Evolutionary conservation across 208 protist species (phyloP), one percentile per base, ranked within the genome.

Genomic region (Leishmania guyanensis): DNA sequence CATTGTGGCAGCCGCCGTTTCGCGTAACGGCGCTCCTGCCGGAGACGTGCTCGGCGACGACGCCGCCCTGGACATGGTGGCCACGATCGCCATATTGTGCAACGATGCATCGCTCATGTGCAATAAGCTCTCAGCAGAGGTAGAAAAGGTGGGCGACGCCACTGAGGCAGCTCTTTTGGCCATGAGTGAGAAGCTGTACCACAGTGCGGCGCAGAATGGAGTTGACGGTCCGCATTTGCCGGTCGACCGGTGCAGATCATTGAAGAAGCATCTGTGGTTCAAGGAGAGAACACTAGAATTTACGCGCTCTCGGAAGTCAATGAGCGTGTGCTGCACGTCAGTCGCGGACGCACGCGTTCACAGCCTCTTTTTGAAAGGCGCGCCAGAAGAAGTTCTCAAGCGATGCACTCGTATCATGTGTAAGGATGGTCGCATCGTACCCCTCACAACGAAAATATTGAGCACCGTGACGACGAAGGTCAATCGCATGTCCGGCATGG

Each of bases 341-440:
- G 65, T 75, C 14, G 43, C 73, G 0, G 72, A 84, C 48, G 6
- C 71, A 51, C 50, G 54, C 4, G 2, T 73, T 46, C 86, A 84
- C 75, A 90, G 76, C 64, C 89, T 99, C 20, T 94, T 98, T 89
- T 88, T 98, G 50, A 99, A 99, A 84, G 98, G 98, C 73, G 98
- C 98, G 0, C 93, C 98, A 17, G 98, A 99, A 82, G 88, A 95
- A 33, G 81, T 99, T 10, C 75, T 99, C 2, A 88, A 86, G 33
- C 94, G 97, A 4, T 99, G 94, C 84, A 89, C 78, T 54, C 81
- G 84, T 87, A 71, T 92, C 17, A 85, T 91, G 91, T 66, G 89
- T 65, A 65, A 84, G 1, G 80, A 95, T 76, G 93, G 95, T 17
- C 60, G 71, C 20, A 81, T 88, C 20, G 81, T 94, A 6, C 77